A percentile compares a stretch with the other conserved stretches of the same genome.
phyloP scores from a whole-genome alignment of 2,329 filamentous ascomycete species.

The Mycosphaerella sp. region DNA sequence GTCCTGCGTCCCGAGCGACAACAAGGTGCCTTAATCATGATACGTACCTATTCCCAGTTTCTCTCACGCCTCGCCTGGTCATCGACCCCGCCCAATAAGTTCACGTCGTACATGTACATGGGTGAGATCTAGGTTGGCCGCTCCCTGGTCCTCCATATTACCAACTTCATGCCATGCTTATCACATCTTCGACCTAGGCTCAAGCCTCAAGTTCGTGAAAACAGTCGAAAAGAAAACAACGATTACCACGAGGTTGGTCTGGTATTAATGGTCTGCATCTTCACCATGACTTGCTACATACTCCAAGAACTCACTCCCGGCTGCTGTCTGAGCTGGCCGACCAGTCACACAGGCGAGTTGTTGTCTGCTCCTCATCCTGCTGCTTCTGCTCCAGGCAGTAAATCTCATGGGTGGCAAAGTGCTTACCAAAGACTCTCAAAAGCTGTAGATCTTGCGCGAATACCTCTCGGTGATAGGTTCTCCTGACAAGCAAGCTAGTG shows the following conservation, averaged over 20 bases:
- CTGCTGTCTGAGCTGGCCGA: constrained; percentile 10
- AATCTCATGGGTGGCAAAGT: constrained; percentile 4
- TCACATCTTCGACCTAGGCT: constrained; percentile 12
- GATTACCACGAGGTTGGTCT: constrained; percentile 2
- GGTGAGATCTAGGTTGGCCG: too few species aligned
- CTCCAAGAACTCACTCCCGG: constrained; percentile 15
- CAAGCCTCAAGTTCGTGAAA: constrained; percentile 9
- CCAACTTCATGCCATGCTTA: constrained; percentile 1
- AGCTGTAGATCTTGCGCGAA: not conserved
- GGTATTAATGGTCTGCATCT: not conserved
- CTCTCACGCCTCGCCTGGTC: too few species aligned
- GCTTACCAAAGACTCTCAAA: not conserved
- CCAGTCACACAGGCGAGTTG: not conserved
- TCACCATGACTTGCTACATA: not conserved
- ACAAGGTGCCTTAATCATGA: not conserved
- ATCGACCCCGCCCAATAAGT: too few species aligned
- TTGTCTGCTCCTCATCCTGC: too few species aligned
- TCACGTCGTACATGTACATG: too few species aligned
- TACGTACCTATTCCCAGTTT: too few species aligned
- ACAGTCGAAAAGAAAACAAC: not conserved
- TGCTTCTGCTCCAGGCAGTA: constrained; percentile 1
- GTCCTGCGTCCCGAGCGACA: not conserved
- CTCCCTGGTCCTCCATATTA: too few species aligned
- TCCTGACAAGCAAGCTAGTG: not conserved
- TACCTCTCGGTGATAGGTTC: not conserved